A percentile compares a stretch with the other conserved stretches of the same genome.
Evolutionary conservation across 371 early-diverging fungal species (phyloP).

Genomic region (Mucor ambiguus): DNA sequence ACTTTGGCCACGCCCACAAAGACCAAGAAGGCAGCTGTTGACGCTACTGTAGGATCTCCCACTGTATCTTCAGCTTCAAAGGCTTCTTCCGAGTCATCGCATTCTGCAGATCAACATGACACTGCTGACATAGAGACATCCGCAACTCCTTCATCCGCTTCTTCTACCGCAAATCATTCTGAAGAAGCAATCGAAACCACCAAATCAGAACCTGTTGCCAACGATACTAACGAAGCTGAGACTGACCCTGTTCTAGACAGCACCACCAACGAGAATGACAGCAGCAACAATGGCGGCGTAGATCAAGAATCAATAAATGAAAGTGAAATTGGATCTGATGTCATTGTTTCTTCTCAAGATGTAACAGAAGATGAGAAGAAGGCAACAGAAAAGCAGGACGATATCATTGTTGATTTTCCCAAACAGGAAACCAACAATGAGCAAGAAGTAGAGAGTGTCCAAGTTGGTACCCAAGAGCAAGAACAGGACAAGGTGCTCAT

Average conservation of each 20-base stretch:
- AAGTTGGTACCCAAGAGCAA: not conserved
- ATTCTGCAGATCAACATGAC: not conserved
- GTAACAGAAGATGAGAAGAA: not conserved
- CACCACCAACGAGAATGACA: not conserved
- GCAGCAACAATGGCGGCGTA: not conserved
- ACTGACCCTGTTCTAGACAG: not conserved
- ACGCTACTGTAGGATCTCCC: not conserved
- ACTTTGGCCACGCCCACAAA: not conserved
- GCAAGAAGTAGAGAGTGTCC: not conserved
- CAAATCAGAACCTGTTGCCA: not conserved
- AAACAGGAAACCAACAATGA: conserved; percentile 1
- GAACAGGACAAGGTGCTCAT: not conserved
- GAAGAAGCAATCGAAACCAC: not conserved
- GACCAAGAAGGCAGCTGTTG: conserved; percentile 1
- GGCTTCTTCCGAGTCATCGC: not conserved
- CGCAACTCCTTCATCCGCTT: not conserved
- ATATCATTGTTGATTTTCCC: not conserved
- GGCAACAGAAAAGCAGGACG: not conserved
- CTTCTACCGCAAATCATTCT: no score
- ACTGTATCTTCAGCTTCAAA: not conserved
- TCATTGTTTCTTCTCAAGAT: not conserved
- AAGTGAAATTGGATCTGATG: not conserved
- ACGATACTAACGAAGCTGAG: not conserved
- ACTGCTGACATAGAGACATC: not conserved
- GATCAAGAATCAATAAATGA: not conserved